Evolutionary conservation across 106 monocot species (phyloP), one percentile per base, ranked within the genome.

Genomic region (Platanthera guangdongensis): DNA sequence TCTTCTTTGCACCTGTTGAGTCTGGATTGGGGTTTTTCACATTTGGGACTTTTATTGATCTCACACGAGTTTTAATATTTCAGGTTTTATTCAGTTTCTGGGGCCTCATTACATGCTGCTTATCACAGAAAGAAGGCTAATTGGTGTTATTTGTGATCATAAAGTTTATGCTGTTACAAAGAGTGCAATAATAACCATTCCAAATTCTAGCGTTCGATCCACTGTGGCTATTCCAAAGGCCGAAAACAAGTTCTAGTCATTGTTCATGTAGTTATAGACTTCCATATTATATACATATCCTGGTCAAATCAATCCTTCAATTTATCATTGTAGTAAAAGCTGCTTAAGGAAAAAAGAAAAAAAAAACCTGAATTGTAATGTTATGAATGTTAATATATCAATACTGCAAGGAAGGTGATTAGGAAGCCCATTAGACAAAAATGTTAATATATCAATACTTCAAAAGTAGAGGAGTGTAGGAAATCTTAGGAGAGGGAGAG

Each of bases 31-130:
- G 73, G 50, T 72, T 72, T 22, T 15, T 8, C 46, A 47, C 60
- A 21, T 62, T 75, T 22, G 65, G 67, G 8, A 13, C 28, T 21
- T 32, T 51, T 51, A 72, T 51, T 46, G 1, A 51, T 15, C 22
- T 51, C 15, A 70, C 47, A 4, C 13, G 32, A 51, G 52, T 32
- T 16, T 51, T 47, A 65, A 18, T 73, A 45, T 67, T 53, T 71
- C 85, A 94, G 94, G 94, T 64, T 94, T 94, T 77, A 72, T 90
- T 68, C 88, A 87, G 79, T 90, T 94, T 64, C 49, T 84, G 74
- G 94, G 94, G 10, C 94, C 94, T 7, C 90, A 88, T 55, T 90
- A 94, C 76, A 90, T 94, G 90, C 76, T 94, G 68, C 77, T 94
- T 65, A 88, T 94, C 50, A 94, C 88, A 39, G 60, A 85, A 82